Percentiles rank a stretch among this genome's conserved stretches.
These are phyloP conservation scores for Monilinia laxa DNA, from an alignment of 2,329 filamentous ascomycete species.

Conservation along the genomic window DNA sequence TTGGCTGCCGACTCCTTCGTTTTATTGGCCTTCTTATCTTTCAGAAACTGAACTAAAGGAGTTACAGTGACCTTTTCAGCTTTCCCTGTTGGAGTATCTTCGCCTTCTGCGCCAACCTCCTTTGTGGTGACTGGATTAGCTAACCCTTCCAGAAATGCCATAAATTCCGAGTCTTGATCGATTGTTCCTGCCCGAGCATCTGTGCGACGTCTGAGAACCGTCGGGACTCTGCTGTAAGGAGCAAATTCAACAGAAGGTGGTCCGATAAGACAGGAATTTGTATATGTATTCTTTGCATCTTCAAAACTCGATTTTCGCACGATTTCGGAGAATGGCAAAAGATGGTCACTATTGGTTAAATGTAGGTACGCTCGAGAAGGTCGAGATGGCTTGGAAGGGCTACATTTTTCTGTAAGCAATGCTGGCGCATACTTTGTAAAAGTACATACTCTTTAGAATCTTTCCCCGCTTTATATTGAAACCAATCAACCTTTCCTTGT, in stretches of 20 bases:
- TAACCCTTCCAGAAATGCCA: conserved; percentile 83
- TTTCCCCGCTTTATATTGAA: conserved; percentile 71
- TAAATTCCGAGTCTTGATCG: conserved; percentile 94
- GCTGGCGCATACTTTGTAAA: neutral
- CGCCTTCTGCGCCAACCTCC: conserved; percentile 45
- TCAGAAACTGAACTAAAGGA: conserved; percentile 83
- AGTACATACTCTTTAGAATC: conserved; percentile 74
- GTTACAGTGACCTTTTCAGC: conserved; percentile 71
- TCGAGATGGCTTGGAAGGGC: conserved; percentile 79
- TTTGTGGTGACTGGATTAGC: conserved; percentile 63
- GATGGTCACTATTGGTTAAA: conserved; percentile 67
- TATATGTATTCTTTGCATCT: conserved; percentile 76
- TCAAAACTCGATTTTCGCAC: conserved; percentile 72
- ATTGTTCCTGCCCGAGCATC: conserved; percentile 92
- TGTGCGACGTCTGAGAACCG: conserved; percentile 63
- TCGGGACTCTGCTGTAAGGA: conserved; percentile 79
- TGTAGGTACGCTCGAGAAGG: conserved; percentile 82
- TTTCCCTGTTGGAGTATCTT: conserved; percentile 31
- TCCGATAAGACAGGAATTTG: conserved; percentile 70
- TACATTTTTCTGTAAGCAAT: conserved; percentile 41
- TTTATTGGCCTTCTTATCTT: conserved; percentile 85
- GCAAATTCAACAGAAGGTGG: conserved; percentile 80
- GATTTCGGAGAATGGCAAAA: conserved; percentile 65
- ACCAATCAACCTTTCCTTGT: conserved; percentile 83
- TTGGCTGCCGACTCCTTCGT: conserved; percentile 56